Base-by-base conservation (phyloP, 106 monocot genomes). In the Allium sativum region DNA sequence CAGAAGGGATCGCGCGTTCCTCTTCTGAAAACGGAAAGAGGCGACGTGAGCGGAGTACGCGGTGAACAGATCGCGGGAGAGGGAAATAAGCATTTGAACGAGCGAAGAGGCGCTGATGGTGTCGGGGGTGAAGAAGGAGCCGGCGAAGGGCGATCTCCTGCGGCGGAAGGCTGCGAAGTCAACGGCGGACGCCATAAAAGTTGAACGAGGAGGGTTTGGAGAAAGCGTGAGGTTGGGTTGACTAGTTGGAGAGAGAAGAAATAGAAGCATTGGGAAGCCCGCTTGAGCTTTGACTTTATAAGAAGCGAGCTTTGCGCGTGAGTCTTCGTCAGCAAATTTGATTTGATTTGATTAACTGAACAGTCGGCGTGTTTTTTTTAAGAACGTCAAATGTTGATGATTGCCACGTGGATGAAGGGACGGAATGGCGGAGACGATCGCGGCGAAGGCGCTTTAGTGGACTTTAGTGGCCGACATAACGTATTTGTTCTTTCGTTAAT, bases 61-160 rank as follows among this genome's bases (percentile, higher is more conserved):
- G 48, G 78, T 56, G 61, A 68, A 18, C 60, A 82, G 56, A 47
- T 70, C 65, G 64, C 62, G 42, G 53, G 81, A 43, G 67, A 73
- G 14, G 69, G 46, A 43, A 17, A 46, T 48, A 19, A 86, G 67
- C 42, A 82, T 64, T 11, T 47, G 75, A 65, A 96, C 21, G 10
- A 96, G 82, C 10, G 70, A 44, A 45, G 48, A 43, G 45, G 62
- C 84, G 48, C 73, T 40, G 57, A 96, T 73, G 59, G 70, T 70
- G 14, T 53, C 19, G 15, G 90, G 95, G 0, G 84, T 61, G 61
- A 86, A 90, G 74, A 75, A 95, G 53, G 77, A 68, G 0, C 83
- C 90, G 15, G 78, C 45, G 50, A 74, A 72, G 8, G 90, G 90
- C 18, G 77, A 64, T 31, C 68, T 61, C 72, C 73, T 62, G 55